Evolutionary conservation across 805 yeast species (phyloP), one percentile per base, ranked within the genome.

Genomic region (Cyberlindnera japonica): DNA sequence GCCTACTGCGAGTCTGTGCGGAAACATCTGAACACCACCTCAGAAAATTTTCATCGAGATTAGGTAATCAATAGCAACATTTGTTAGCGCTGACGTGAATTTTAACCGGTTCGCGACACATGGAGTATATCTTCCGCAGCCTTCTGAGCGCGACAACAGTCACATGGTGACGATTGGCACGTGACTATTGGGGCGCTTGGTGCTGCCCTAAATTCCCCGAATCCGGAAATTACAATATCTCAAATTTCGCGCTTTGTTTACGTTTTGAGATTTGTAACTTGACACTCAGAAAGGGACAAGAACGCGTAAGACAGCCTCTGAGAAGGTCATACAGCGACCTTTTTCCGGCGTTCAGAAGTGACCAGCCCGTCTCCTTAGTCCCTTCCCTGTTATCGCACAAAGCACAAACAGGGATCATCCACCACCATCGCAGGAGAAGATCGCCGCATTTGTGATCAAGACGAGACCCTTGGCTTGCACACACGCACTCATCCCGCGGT

Each of bases 211-310:
- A 18, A 5, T 25, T 12, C 7, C 15, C 14, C 15, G 7, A 31
- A 34, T 16, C 17, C 12, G 20, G 13, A 37, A 21, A 8, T 23
- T 6, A n/a, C n/a, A n/a, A n/a, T n/a, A n/a, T n/a, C n/a, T n/a
- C n/a, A n/a, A n/a, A 14, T 17, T 35, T 30, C 43, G 40, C 38
- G 38, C 16, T 33, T 35, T 42, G 46, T 42, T 42, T 42, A 42
- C 46, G 42, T 42, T 42, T 42, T 42, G 37, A n/a, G n/a, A 22
- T 38, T 38, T 38, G 41, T 38, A 38, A 38, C 42, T 32, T 21
- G 26, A 5, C 18, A 11, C 13, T 11, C 9, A 16, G 16, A 19
- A 26, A 35, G 15, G 20, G 26, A 16, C 19, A 18, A 24, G 10
- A n/a, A 22, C 27, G 35, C 35, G 20, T 27, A 21, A 15, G 13